A percentile compares a stretch with the other conserved stretches of the same genome.
phyloP scores from a whole-genome alignment of 768 basidiomycete genomes.

The Scleroderma citrinum region DNA sequence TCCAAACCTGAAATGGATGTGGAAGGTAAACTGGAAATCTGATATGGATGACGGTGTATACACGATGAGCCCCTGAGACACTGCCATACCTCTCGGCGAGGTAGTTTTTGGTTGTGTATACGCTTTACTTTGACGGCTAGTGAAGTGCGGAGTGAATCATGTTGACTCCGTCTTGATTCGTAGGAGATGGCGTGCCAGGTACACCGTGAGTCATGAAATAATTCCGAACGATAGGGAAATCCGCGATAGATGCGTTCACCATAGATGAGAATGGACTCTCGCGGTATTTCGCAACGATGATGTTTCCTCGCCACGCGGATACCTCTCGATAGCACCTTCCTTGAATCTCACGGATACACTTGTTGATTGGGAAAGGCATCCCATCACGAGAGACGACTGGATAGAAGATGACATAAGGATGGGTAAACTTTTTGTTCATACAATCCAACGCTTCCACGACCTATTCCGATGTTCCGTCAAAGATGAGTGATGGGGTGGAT shows the following conservation, averaged over 20 bases:
- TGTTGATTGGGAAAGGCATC: slow-evolving; percentile 79
- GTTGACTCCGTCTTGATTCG: neutral
- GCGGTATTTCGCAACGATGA: slow-evolving; percentile 67
- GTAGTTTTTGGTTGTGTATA: neutral
- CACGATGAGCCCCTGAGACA: neutral
- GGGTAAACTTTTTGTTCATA: slow-evolving; percentile 72
- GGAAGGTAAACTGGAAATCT: neutral
- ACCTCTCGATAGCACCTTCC: slow-evolving; percentile 54
- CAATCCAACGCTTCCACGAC: slow-evolving; percentile 70
- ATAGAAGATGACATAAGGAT: slow-evolving; percentile 80
- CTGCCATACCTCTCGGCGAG: neutral
- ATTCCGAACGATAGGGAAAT: slow-evolving; percentile 78
- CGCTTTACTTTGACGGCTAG: neutral
- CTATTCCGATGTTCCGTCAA: slow-evolving; percentile 39
- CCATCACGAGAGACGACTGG: slow-evolving; percentile 71
- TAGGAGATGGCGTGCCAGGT: slow-evolving; percentile 29
- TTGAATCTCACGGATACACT: slow-evolving; percentile 70
- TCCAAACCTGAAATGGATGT: neutral
- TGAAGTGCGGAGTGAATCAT: neutral
- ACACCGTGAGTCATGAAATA: slow-evolving; percentile 64
- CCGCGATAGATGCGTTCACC: slow-evolving; percentile 75
- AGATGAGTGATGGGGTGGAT: too few relatives aligned
- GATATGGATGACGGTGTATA: neutral
- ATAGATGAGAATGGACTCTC: slow-evolving; percentile 44
- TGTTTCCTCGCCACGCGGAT: slow-evolving; percentile 73